Conservation (phyloP, 495 filamentous ascomycete genomes). For the Xylaria nigripes region DNA sequence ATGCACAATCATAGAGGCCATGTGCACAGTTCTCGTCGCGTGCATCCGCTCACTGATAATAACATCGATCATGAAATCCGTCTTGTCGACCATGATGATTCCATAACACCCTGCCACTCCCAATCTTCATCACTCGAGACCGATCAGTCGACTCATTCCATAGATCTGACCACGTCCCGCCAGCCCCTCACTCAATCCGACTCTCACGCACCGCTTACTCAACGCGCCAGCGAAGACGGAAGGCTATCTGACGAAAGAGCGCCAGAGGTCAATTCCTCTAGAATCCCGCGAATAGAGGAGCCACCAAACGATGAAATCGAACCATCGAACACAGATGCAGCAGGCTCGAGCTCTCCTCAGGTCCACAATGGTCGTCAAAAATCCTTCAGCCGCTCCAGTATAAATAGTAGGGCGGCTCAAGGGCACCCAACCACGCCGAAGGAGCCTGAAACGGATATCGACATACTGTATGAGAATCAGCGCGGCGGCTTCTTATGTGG, state of each 20-base stretch:
- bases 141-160: conserved; percentile 1
- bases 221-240: conserved; percentile 6
- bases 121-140: conserved; percentile 1
- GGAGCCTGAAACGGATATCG: conserved; percentile 53
- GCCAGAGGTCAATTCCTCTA: conserved; percentile 13
- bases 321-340: neutral
- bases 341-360: conserved; percentile 2
- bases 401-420: neutral
- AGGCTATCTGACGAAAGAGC: conserved; percentile 3
- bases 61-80: conserved; percentile 56
- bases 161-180: conserved; percentile 8
- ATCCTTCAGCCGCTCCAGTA: neutral
- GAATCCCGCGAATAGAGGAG: conserved; percentile 6
- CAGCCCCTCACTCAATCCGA: conserved; percentile 16
- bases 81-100: conserved; percentile 42
- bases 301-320: neutral
- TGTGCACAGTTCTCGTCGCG: conserved; percentile 40
- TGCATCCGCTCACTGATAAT: conserved; percentile 38
- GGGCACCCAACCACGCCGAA: conserved; percentile 6
- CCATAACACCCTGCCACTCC: conserved; percentile 17
- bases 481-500: conserved; percentile 80
- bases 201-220: conserved; percentile 13
- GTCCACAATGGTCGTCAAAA: conserved; percentile 1
- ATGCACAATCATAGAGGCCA: conserved; percentile 39
- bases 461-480: conserved; percentile 93